Base-by-base conservation (phyloP, 2,329 filamentous ascomycete genomes). In the Sphaerulina vaccinii region DNA sequence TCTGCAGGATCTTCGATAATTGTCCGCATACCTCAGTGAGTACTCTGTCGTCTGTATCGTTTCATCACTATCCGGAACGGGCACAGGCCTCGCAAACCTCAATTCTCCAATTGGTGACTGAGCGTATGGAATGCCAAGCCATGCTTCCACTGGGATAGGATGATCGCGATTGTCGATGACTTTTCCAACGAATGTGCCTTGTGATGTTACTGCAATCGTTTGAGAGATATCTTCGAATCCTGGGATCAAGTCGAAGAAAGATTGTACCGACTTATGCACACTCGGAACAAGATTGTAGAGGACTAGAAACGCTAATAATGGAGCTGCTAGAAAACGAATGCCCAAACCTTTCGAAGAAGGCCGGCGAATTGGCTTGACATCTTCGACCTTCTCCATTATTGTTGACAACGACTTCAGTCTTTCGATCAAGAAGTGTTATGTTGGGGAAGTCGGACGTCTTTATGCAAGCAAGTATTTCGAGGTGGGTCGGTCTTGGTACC, bases 1-100 rank as follows among this genome's bases (percentile, higher is more conserved):
- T 13, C 21, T 21, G 15, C 22, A 8, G 9, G 45, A 73, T 74
- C 38, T 5, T 40, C 13, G 11, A 9, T 42, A 40, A 5, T 8
- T 46, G 7, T 29, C 32, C 32, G 19, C 48, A 44, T 51, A 59
- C 57, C 54, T 56, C 32, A 45, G 37, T 13, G 58, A 61, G 40
- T 59, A 59, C 24, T 64, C 56, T 13, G 65, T 69, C 3, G 71
- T 72, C 10, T 62, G 22, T 5, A 66, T 65, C 0, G 68, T 69
- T 23, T 68, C 69, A 15, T 68, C 69, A 37, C 56, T 57, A 0
- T 54, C 68, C 61, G 71, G 9, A 55, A 70, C 32, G 50, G 65
- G 57, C 79, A 76, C 37, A 79, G 63, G 2, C 72, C 66, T 58
- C 75, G 71, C 0, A 79, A 83, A 83, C 7, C 82, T 75, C 39